These are phyloP conservation scores for Ogataea hybrid DNA, from an alignment of 1,139 yeast genomes.

Conservation along the genomic window DNA sequence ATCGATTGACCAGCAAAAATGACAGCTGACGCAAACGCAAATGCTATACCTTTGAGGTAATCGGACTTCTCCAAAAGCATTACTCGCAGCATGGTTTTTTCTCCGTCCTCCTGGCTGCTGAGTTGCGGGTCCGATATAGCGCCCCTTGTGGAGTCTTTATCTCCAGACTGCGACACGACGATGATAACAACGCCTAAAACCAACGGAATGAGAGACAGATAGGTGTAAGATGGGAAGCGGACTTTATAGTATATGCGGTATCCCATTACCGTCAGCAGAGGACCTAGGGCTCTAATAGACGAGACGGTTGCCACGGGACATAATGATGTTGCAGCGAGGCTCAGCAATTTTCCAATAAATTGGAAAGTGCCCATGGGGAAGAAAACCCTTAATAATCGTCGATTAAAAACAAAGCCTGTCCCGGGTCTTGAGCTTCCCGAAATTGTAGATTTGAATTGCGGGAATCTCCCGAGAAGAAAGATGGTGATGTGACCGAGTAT, in stretches of 20 bases:
- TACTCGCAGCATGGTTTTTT: constrained; percentile 4
- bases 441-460: constrained; percentile 15
- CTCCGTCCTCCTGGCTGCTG: constrained; percentile 10
- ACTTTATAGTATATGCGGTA: constrained; percentile 61
- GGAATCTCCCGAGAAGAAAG: constrained; percentile 7
- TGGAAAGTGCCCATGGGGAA: constrained; percentile 94
- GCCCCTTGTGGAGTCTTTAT: constrained; percentile 11
- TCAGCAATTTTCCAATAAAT: constrained; percentile 80
- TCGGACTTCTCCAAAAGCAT: constrained; percentile 11
- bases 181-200: constrained; percentile 77
- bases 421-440: constrained; percentile 16
- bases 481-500: constrained; percentile 28
- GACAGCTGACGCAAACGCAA: constrained; percentile 72
- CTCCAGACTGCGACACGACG: constrained; percentile 43
- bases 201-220: constrained; percentile 71
- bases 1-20: constrained; percentile 90
- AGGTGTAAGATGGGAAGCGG: constrained; percentile 61
- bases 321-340: constrained; percentile 80
- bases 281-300: constrained; percentile 84
- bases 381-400: constrained; percentile 47
- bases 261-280: constrained; percentile 76
- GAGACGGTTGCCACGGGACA: constrained; percentile 91
- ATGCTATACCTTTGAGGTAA: constrained; percentile 34
- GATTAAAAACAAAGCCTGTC: constrained; percentile 15
- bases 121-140: constrained; percentile 24